Percentiles rank a stretch among this genome's conserved stretches.
Conservation (phyloP, 2,329 filamentous ascomycete genomes). For the Fusarium sp. region DNA sequence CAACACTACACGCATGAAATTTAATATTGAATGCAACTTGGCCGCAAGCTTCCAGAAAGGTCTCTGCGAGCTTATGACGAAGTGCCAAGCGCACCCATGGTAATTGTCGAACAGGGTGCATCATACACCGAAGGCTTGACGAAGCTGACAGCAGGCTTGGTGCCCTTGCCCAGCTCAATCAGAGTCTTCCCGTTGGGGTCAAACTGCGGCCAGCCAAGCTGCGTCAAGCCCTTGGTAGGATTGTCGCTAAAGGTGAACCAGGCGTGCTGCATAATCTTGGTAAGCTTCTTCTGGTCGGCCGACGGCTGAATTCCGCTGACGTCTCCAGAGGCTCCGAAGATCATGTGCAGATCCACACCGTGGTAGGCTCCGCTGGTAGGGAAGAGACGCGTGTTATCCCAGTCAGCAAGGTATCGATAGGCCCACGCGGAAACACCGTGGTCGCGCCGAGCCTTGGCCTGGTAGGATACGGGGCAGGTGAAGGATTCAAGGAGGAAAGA, state of each 20-base stretch:
- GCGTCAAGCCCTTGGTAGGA: slow-evolving; percentile 49
- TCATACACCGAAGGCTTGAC: slow-evolving; percentile 26
- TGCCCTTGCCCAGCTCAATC: slow-evolving; percentile 27
- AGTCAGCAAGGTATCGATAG: slow-evolving; percentile 63
- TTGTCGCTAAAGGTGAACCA: slow-evolving; percentile 56
- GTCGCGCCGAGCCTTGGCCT: slow-evolving; percentile 50
- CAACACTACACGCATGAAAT: background rate
- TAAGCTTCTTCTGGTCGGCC: slow-evolving; percentile 47
- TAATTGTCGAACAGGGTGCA: slow-evolving; percentile 28
- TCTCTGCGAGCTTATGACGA: background rate
- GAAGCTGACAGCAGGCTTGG: slow-evolving; percentile 13
- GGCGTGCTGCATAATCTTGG: slow-evolving; percentile 52
- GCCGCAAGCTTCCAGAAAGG: background rate
- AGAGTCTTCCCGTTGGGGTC: slow-evolving; percentile 24
- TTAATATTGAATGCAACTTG: background rate
- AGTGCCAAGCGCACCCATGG: slow-evolving; percentile 33
- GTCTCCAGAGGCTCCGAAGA: slow-evolving; percentile 56
- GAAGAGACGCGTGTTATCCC: slow-evolving; percentile 60
- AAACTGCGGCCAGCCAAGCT: slow-evolving; percentile 43
- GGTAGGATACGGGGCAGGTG: slow-evolving; percentile 57
- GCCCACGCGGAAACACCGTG: slow-evolving; percentile 56
- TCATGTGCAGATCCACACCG: slow-evolving; percentile 60
- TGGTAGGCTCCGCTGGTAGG: slow-evolving; percentile 61
- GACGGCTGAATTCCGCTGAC: slow-evolving; percentile 53
- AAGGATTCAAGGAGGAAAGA: slow-evolving; percentile 59